Evolutionary conservation across 768 basidiomycete genomes (phyloP).

Genomic region (Polyporus arcularius): DNA sequence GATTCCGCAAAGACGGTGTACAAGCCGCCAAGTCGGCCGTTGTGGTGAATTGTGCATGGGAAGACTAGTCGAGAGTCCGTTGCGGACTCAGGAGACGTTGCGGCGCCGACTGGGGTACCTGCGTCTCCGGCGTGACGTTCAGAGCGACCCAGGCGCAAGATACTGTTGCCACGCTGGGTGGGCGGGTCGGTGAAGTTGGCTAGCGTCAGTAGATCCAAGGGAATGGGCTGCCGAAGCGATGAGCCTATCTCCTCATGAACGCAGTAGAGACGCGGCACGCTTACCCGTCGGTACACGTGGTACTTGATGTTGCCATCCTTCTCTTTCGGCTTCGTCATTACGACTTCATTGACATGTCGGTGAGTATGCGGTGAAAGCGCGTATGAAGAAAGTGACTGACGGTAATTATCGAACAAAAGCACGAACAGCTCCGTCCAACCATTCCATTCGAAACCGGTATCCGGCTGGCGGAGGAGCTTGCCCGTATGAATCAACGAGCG

Average conservation of each 20-base stretch:
- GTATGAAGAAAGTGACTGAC: conserved; percentile 45
- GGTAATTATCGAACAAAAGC: conserved; percentile 92
- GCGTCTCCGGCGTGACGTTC: conserved; percentile 30
- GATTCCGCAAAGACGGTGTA: conserved; percentile 89
- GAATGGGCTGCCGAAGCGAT: conserved; percentile 68
- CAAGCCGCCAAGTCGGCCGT: conserved; percentile 82
- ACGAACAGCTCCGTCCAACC: conserved; percentile 91
- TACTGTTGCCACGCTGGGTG: conserved; percentile 70
- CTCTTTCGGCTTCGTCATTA: conserved; percentile 85
- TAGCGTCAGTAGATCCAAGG: conserved; percentile 85
- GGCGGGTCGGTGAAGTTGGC: conserved; percentile 82
- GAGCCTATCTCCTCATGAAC: background rate
- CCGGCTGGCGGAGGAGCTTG: conserved; percentile 83
- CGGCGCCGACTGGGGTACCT: conserved; percentile 30
- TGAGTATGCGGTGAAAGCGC: background rate
- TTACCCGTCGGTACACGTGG: conserved; percentile 76
- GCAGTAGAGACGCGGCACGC: conserved; percentile 25
- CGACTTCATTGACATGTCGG: conserved; percentile 51
- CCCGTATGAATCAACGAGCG: conserved; percentile 84
- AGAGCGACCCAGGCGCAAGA: conserved; percentile 62
- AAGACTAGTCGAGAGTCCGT: conserved; percentile 77
- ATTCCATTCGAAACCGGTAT: conserved; percentile 84
- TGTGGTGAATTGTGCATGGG: conserved; percentile 88
- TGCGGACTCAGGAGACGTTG: conserved; percentile 40
- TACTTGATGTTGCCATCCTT: conserved; percentile 76